phyloP scores from a whole-genome alignment of 2,329 filamentous ascomycete species.

The Aaosphaeria pasadenensis region DNA sequence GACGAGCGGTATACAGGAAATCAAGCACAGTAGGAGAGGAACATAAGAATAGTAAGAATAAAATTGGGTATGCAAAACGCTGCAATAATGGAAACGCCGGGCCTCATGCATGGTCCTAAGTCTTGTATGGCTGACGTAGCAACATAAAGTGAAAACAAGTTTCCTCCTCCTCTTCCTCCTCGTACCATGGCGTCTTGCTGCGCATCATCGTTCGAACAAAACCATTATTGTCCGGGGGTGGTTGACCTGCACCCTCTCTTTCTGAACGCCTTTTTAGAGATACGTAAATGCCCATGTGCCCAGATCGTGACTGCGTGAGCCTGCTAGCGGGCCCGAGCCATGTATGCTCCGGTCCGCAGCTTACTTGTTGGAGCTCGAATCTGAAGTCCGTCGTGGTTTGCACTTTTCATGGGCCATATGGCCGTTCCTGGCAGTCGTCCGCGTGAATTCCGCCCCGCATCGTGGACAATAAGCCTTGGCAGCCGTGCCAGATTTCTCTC shows the following conservation, averaged over 20 bases:
- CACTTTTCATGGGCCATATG: conserved; percentile 88
- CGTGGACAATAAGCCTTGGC: conserved; percentile 85
- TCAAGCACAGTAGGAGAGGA: not conserved
- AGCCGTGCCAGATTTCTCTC: conserved; percentile 90
- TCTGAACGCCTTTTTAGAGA: too few relatives aligned
- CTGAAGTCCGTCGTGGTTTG: conserved; percentile 63
- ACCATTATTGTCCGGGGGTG: too few relatives aligned
- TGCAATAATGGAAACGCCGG: conserved; percentile 8
- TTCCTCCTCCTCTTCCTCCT: too few relatives aligned
- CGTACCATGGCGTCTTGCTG: too few relatives aligned
- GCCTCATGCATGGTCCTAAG: conserved; percentile 8
- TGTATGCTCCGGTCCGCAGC: conserved; percentile 17
- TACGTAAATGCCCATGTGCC: too few relatives aligned
- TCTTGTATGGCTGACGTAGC: conserved; percentile 1
- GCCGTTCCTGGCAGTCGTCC: conserved; percentile 83
- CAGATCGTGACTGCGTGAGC: too few relatives aligned
- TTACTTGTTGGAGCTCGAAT: conserved; percentile 23
- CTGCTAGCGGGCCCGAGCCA: conserved; percentile 11
- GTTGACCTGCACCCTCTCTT: too few relatives aligned
- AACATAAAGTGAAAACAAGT: too few relatives aligned
- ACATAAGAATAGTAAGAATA: conserved; percentile 3
- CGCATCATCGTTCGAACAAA: too few relatives aligned
- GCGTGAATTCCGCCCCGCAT: conserved; percentile 89
- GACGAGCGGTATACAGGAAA: too few relatives aligned
- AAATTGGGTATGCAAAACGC: conserved; percentile 11